Conservation (phyloP, 805 yeast genomes). For the Wickerhamiella siamensis region DNA sequence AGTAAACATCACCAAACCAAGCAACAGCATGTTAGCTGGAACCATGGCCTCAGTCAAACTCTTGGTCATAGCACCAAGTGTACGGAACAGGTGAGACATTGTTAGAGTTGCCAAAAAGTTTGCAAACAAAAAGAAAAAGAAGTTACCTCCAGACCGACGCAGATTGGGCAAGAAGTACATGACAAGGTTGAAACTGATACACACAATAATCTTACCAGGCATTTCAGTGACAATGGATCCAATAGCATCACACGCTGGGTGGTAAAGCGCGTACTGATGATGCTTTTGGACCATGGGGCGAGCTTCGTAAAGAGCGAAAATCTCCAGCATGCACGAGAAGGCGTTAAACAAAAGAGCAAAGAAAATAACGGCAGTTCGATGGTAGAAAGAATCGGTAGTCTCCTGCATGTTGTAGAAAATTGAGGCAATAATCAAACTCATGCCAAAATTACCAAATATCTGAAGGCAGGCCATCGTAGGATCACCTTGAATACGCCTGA, state of each 20-base stretch:
- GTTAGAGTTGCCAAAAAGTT: constrained; percentile 31
- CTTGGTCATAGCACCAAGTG: constrained; percentile 38
- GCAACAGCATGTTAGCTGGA: constrained; percentile 41
- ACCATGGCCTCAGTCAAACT: constrained; percentile 43
- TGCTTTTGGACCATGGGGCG: constrained; percentile 58
- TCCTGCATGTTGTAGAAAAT: constrained; percentile 40
- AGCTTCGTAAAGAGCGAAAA: constrained; percentile 32
- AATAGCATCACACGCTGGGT: constrained; percentile 60
- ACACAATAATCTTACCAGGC: constrained; percentile 41
- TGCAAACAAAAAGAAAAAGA: constrained; percentile 38
- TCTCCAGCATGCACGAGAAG: constrained; percentile 45
- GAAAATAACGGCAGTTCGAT: constrained; percentile 50
- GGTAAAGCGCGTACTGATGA: constrained; percentile 53
- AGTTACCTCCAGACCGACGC: constrained; percentile 36
- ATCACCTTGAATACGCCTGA: constrained; percentile 44
- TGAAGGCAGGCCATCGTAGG: constrained; percentile 34
- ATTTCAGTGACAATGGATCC: constrained; percentile 46
- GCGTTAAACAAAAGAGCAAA: constrained; percentile 49
- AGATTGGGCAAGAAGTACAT: constrained; percentile 44
- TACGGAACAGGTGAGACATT: constrained; percentile 39
- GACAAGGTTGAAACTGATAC: constrained; percentile 33
- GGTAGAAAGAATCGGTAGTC: constrained; percentile 41
- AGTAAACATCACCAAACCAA: constrained; percentile 42
- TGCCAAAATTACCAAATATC: constrained; percentile 35
- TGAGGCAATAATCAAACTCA: constrained; percentile 49